These are phyloP conservation scores for Jackrogersella multiformis DNA, from an alignment of 495 filamentous ascomycete species.

Conservation along the genomic window DNA sequence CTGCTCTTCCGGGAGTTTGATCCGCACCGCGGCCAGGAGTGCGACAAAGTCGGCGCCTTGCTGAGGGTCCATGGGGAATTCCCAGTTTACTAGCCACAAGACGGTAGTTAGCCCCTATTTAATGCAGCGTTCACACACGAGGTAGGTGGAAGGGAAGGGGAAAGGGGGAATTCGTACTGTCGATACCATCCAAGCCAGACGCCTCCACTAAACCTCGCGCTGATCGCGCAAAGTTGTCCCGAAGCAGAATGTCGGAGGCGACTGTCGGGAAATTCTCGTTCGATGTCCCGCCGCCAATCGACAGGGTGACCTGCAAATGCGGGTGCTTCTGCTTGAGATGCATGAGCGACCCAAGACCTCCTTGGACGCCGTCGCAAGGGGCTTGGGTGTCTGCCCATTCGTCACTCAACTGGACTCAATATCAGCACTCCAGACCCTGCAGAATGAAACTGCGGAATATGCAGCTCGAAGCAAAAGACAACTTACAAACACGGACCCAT, in stretches of 20 bases:
- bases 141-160: not conserved
- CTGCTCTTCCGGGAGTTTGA: conserved; percentile 73
- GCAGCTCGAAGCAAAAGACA: conserved; percentile 11
- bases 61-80: conserved; percentile 74
- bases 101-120: conserved; percentile 8
- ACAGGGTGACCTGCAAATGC: conserved; percentile 82
- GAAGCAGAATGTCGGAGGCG: conserved; percentile 65
- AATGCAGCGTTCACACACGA: conserved; percentile 10
- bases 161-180: conserved; percentile 66
- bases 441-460: conserved; percentile 12
- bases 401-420: conserved; percentile 74
- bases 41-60: conserved; percentile 79
- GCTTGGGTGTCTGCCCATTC: conserved; percentile 85
- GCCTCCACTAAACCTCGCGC: conserved; percentile 75
- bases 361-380: conserved; percentile 78
- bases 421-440: conserved; percentile 33
- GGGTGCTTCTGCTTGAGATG: conserved; percentile 77
- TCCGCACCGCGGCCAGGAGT: conserved; percentile 73
- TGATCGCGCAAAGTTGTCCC: conserved; percentile 78
- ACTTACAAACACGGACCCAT: conserved; percentile 84
- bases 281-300: conserved; percentile 86
- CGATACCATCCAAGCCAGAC: conserved; percentile 84
- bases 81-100: conserved; percentile 77
- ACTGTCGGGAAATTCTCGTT: conserved; percentile 80
- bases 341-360: conserved; percentile 80